phyloP scores from a whole-genome alignment of 495 filamentous ascomycete genomes.

The Podospora didyma region DNA sequence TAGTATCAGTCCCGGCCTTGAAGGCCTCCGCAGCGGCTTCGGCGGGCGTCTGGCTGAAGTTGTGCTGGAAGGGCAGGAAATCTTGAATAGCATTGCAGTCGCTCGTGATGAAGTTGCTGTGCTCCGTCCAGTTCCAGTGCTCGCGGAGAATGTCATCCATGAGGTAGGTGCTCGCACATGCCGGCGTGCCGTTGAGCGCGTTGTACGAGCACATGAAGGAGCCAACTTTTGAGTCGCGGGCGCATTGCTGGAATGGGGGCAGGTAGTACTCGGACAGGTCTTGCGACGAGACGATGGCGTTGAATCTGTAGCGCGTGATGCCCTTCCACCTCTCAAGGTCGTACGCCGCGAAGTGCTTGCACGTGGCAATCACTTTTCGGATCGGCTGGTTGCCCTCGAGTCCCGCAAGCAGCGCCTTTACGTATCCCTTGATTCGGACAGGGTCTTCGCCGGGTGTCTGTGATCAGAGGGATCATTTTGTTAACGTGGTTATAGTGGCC shows the following conservation, averaged over 20 bases:
- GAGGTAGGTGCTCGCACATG: conserved; percentile 40
- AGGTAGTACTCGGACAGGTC: conserved; percentile 47
- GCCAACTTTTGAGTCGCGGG: conserved; percentile 40
- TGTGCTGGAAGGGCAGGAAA: conserved; percentile 16
- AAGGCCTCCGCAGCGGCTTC: conserved; percentile 22
- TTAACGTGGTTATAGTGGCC: neutral
- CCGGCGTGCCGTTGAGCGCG: conserved; percentile 41
- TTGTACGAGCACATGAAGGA: conserved; percentile 50
- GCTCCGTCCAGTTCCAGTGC: conserved; percentile 43
- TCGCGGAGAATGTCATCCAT: conserved; percentile 40
- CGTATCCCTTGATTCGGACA: conserved; percentile 34
- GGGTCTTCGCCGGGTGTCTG: conserved; percentile 37
- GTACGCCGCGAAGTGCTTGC: conserved; percentile 43
- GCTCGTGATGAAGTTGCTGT: conserved; percentile 38
- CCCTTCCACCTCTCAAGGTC: conserved; percentile 27
- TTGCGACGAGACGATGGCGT: conserved; percentile 37
- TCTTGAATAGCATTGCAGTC: conserved; percentile 41
- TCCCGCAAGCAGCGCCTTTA: conserved; percentile 32
- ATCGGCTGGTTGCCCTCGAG: conserved; percentile 15
- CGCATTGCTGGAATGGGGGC: conserved; percentile 43
- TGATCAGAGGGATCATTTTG: neutral
- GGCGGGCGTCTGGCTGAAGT: conserved; percentile 26
- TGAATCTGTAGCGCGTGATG: conserved; percentile 28
- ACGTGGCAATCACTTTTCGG: conserved; percentile 23
- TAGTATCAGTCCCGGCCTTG: conserved; percentile 18